Percentiles rank a stretch among this genome's conserved stretches.
Evolutionary conservation across 305 asterid species (phyloP).

Genomic region (Withania somnifera): DNA sequence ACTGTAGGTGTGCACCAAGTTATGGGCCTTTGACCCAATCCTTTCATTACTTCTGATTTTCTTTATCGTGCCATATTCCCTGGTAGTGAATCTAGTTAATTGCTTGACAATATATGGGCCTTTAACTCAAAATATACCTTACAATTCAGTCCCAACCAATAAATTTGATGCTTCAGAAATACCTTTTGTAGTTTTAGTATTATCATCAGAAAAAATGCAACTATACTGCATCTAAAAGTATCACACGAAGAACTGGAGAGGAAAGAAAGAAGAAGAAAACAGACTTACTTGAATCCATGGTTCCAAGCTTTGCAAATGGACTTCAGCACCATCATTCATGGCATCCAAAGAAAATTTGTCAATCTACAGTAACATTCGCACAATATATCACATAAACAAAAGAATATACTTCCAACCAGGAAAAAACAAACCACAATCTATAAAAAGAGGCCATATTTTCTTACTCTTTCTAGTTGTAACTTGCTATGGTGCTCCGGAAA

Average conservation of each 20-base stretch:
- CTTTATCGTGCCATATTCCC: background rate
- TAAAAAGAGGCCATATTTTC: constrained; percentile 11
- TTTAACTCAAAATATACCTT: background rate
- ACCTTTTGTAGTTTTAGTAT: background rate
- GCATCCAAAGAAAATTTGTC: constrained; percentile 89
- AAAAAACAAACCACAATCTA: constrained; percentile 4
- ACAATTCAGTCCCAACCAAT: background rate
- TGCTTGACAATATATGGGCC: background rate
- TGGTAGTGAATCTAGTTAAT: background rate
- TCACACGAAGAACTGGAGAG: background rate
- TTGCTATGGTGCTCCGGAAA: constrained; percentile 97
- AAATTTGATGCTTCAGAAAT: background rate
- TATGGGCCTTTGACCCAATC: no score
- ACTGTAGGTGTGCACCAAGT: no score
- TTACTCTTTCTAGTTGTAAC: constrained; percentile 94
- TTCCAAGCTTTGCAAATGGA: constrained; percentile 88
- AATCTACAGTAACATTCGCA: constrained; percentile 38
- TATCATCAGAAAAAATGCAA: background rate
- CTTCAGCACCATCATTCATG: constrained; percentile 76
- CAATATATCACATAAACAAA: constrained; percentile 15
- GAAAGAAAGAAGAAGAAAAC: constrained; percentile 5
- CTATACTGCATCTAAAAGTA: background rate
- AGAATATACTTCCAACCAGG: constrained; percentile 1
- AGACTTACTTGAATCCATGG: constrained; percentile 82
- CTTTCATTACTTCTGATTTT: background rate